Evolutionary conservation across 2,329 filamentous ascomycete genomes (phyloP), one percentile per base, ranked within the genome.

Genomic region (Diaporthe ampelina): DNA sequence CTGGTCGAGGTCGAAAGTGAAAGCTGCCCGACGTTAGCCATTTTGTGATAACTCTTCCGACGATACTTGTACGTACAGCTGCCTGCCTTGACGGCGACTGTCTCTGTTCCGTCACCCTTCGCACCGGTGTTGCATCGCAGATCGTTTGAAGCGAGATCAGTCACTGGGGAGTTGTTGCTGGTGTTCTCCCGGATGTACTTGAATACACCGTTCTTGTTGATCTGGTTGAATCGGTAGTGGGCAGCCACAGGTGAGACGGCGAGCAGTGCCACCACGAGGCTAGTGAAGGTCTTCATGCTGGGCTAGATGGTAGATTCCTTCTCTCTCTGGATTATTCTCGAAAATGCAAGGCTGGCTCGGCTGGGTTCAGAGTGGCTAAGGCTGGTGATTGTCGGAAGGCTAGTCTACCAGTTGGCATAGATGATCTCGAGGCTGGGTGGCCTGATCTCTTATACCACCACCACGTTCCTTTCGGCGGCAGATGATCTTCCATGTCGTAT

Each of bases 141-240:
- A 76, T 86, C 84, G 58, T 81, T 81, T 9, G 84, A 84, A 3
- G 80, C 71, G 56, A 86, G 78, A 48, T 82, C 80, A 19, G 84
- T 86, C 24, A 87, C 85, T 8, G 85, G 86, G 9, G 84, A 86
- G 82, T 88, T 87, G 77, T 84, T 81, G 84, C 87, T 88, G 73
- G 80, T 83, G 81, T 87, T 87, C 75, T 84, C 80, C 63, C 86
- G 83, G 77, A 88, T 83, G 76, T 85, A 82, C 76, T 85, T 78
- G 77, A 81, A 85, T 4, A 80, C 77, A 19, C 79, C 74, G 45
- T 79, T 83, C 24, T 82, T 75, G 8, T 79, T 80, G 59, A 85
- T 76, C 75, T 83, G 80, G 75, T 85, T 81, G 80, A 85, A 85
- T 76, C 85, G 84, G 80, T 86, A 86, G 75, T 85, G 84, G 2